These are phyloP conservation scores for Nidula niveotomentosa DNA, from an alignment of 1,284 basidiomycete species.

Conservation along the genomic window DNA sequence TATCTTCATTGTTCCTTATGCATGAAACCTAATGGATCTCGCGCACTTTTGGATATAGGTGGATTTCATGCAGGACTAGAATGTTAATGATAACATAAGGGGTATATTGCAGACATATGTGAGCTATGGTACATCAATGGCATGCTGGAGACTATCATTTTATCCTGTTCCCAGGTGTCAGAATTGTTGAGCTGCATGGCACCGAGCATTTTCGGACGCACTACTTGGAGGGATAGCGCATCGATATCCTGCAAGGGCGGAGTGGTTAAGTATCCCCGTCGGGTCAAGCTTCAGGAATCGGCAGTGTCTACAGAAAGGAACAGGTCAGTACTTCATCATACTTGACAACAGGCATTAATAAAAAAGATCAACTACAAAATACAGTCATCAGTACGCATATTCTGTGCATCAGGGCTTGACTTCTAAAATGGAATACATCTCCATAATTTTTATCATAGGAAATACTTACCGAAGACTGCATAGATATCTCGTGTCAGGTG, in stretches of 20 bases:
- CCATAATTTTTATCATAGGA: background rate
- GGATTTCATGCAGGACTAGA: slow-evolving; percentile 4
- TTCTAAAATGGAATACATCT: background rate
- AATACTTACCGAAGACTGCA: background rate
- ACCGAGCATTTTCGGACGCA: too few species aligned
- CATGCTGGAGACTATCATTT: too few species aligned
- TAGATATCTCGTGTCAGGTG: background rate
- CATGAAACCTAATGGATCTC: background rate
- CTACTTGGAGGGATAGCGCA: too few species aligned
- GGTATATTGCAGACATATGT: too few species aligned
- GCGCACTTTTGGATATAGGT: slow-evolving; percentile 5
- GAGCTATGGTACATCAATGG: too few species aligned
- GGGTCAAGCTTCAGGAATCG: too few species aligned
- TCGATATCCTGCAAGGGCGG: too few species aligned
- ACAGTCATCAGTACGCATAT: background rate
- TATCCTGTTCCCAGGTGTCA: too few species aligned
- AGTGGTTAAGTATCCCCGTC: too few species aligned
- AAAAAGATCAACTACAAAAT: background rate
- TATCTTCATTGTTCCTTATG: background rate
- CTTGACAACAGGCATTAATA: background rate
- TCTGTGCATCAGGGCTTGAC: background rate
- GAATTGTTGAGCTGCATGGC: too few species aligned
- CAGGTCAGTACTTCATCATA: too few species aligned
- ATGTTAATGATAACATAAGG: background rate
- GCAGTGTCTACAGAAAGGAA: too few species aligned